A percentile compares a stretch with the other conserved stretches of the same genome.
phyloP scores from a whole-genome alignment of 345 rosid genomes.

The Euclidium syriacum region DNA sequence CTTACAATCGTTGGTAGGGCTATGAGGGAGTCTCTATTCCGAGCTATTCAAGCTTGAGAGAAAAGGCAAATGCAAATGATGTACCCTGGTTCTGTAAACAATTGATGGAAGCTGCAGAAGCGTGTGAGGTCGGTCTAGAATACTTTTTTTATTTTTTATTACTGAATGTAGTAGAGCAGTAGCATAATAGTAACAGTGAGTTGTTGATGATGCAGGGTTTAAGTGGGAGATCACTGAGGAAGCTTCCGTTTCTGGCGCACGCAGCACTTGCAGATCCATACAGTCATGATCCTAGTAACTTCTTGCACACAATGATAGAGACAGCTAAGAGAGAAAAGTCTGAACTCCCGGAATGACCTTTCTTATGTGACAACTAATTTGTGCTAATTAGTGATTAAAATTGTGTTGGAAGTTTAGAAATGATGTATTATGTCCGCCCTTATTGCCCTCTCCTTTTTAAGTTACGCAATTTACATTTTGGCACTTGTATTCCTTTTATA shows the following conservation, averaged over 20 bases:
- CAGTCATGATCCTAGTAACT: conserved; percentile 50
- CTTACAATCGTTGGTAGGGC: conserved; percentile 40
- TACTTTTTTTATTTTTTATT: too few species aligned
- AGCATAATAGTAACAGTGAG: neutral
- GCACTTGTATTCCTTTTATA: too few species aligned
- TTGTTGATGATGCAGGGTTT: conserved; percentile 49
- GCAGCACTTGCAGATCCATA: conserved; percentile 65
- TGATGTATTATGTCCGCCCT: too few species aligned
- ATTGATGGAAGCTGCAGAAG: conserved; percentile 74
- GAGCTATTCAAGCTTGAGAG: conserved; percentile 54
- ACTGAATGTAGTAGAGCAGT: neutral
- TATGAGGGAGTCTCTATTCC: conserved; percentile 44
- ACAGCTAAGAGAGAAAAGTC: conserved; percentile 65
- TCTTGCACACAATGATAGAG: conserved; percentile 64
- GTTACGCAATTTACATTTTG: too few species aligned
- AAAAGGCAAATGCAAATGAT: conserved; percentile 39
- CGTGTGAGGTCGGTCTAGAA: conserved; percentile 65
- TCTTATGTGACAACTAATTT: neutral
- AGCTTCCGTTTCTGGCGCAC: conserved; percentile 89
- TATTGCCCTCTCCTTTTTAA: too few species aligned
- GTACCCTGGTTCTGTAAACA: conserved; percentile 38
- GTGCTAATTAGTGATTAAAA: too few species aligned
- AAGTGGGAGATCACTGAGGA: conserved; percentile 87
- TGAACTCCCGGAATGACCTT: conserved; percentile 57
- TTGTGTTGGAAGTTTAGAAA: too few species aligned